Evolutionary conservation across 495 filamentous ascomycete genomes (phyloP), one percentile per base, ranked within the genome.

Genomic region (Trichoderma virens): DNA sequence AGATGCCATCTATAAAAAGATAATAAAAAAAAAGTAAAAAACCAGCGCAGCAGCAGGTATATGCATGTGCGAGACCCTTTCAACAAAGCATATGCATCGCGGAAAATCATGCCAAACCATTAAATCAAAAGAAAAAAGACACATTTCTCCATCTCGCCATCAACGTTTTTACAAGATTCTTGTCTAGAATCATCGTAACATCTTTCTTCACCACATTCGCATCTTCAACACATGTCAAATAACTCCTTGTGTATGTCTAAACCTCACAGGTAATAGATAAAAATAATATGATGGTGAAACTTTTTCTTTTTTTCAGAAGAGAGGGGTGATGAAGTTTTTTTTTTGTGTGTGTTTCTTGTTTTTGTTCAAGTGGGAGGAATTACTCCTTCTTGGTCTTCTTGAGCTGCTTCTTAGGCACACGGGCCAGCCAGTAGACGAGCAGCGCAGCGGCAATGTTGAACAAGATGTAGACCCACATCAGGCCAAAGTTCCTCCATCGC

Each of bases 371-470:
- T n/a, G n/a, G n/a, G 38, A 39, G 7, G 8, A 1, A 13, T 51
- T 25, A 27, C 60, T 62, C 38, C 38, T 62, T 62, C 34, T 62
- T 41, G 6, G 51, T 13, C 61, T 62, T 45, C 34, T 30, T 41
- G 78, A 60, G 47, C 16, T 23, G 23, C 43, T 76, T 84, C 82
- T 92, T 92, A 18, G 90, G 90, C 61, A 96, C 88, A 6, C 92
- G 79, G 7, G 83, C 81, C 62, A 92, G 72, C 88, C 89, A 96
- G 75, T 96, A 97, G 20, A 97, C 70, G 47, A 82, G 78, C 23
- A 93, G 70, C 0, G 90, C 91, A 27, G 73, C 86, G n/a, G 77
- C 69, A 64, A 92, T 74, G 72, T 97, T 97, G 75, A 94, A 90
- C n/a, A 81, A 73, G 63, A 93, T 80, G 69, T 86, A 95, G 0